Conservation (phyloP, 306 rosid species). For the Astragalus glycyphyllos region DNA sequence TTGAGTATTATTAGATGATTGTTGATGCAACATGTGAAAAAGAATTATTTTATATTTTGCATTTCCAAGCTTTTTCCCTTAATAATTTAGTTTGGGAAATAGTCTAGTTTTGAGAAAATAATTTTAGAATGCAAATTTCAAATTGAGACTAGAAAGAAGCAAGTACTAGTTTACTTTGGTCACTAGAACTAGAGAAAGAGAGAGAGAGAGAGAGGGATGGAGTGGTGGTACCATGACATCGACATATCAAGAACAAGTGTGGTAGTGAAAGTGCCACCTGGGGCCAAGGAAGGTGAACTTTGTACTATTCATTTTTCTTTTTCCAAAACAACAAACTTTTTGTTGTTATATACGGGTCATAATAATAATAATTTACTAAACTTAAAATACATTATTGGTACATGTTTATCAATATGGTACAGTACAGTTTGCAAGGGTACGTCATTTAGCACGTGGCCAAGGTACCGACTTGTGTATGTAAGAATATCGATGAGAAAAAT, state of each 20-base stretch:
- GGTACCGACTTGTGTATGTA: no score
- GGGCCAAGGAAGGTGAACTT: conserved; percentile 14
- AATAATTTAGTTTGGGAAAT: no score
- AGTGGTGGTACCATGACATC: conserved; percentile 36
- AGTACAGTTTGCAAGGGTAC: no score
- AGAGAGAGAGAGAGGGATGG: background rate
- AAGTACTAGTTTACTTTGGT: conserved; percentile 7
- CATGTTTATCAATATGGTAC: no score
- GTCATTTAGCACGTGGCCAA: no score
- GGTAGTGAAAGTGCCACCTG: conserved; percentile 36
- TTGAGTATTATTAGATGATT: no score
- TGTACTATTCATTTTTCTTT: conserved; percentile 19
- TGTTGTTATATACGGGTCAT: background rate
- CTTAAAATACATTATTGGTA: background rate
- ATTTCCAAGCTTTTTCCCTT: no score
- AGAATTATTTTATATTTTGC: no score
- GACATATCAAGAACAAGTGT: conserved; percentile 40
- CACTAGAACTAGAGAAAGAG: background rate
- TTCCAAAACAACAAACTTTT: background rate
- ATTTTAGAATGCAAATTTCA: background rate
- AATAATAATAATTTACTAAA: background rate
- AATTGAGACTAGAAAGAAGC: background rate
- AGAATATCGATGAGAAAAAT: no score
- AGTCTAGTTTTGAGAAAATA: no score
- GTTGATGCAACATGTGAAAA: no score